Conservation (phyloP, 2,329 filamentous ascomycete genomes). For the Penicillium psychrosexuale region DNA sequence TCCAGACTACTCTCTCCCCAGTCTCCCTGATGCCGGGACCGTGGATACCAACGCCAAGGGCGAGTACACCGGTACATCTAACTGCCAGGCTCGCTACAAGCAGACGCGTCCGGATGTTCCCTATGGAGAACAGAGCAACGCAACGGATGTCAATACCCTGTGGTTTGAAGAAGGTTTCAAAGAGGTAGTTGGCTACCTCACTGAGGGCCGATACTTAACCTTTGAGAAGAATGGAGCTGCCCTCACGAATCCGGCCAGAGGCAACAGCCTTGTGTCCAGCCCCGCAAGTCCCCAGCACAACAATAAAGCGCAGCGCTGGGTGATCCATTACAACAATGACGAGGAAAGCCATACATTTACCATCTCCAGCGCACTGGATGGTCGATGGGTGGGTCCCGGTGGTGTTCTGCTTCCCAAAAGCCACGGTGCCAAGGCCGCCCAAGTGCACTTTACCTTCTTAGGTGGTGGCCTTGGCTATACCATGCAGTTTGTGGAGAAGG, state of each 20-base stretch:
- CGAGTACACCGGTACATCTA: constrained; percentile 46
- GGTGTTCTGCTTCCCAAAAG: constrained; percentile 21
- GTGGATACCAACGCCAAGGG: constrained; percentile 46
- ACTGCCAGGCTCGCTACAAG: constrained; percentile 44
- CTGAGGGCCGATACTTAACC: constrained; percentile 55
- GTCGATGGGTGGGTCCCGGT: constrained; percentile 34
- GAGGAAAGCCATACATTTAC: constrained; percentile 38
- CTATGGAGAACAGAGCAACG: constrained; percentile 45
- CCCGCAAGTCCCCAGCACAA: constrained; percentile 38
- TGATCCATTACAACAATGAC: constrained; percentile 44
- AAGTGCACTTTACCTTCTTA: constrained; percentile 34
- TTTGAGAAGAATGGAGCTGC: constrained; percentile 50
- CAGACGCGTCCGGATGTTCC: constrained; percentile 47
- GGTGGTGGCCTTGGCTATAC: constrained; percentile 37
- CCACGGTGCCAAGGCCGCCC: constrained; percentile 21
- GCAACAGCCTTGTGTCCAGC: constrained; percentile 16
- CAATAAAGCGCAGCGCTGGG: constrained; percentile 48
- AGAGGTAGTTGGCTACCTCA: constrained; percentile 50
- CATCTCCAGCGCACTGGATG: constrained; percentile 44
- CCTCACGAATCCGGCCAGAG: constrained; percentile 35
- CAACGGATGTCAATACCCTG: constrained; percentile 27
- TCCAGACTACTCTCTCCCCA: constrained; percentile 51
- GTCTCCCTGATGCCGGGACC: constrained; percentile 44
- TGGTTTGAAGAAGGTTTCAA: constrained; percentile 57
- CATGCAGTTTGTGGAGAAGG: constrained; percentile 27